Base-by-base conservation (phyloP, 2,329 filamentous ascomycete genomes). In the Trematosphaeria pertusa region DNA sequence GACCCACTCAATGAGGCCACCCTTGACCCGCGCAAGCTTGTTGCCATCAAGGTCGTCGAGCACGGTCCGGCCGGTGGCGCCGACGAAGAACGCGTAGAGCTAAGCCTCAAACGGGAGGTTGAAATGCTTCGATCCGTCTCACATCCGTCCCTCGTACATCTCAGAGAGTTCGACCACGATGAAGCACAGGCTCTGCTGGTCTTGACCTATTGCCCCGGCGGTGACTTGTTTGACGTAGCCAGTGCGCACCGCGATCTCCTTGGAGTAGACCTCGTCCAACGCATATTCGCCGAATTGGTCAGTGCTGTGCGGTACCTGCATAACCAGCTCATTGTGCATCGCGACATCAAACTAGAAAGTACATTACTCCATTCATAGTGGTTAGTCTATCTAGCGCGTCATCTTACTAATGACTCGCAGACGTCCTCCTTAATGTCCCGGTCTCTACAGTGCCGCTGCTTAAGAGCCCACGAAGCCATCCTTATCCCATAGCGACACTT, bases 341-440 rank as follows among this genome's bases (percentile, higher is more conserved):
- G 94, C 50, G 94, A 99, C 72, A 95, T 99, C 73, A 99, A 99
- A 75, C 86, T 99, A 48, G 94, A 99, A 79, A 99, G 89, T 94
- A 81, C 74, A 86, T 79, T 50, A 56, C 54, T 54, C 56, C 49
- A 26, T 40, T 59, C 50, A 49, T 58, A 35, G 41, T 54, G 49
- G 61, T 65, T 59, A 56, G 56, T 61, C 50, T 40, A 45, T 41
- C 59, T 36, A 49, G 51, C 41, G 51, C 40, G 46, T 46, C 49
- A 54, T 46, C 35, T 46, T 55, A 67, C 66, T 71, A 65, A 71
- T 62, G 41, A 15, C 17, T 56, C 44, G 41, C 65, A 95, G 91
- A 97, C 71, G 90, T 97, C 32, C 85, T 99, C 21, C 88, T 97
- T 62, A 97, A 96, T 67, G 79, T 96, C 37, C 84, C 88, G 0